phyloP scores from a whole-genome alignment of 352 stramenopile species.

The Phytophthora capsici region DNA sequence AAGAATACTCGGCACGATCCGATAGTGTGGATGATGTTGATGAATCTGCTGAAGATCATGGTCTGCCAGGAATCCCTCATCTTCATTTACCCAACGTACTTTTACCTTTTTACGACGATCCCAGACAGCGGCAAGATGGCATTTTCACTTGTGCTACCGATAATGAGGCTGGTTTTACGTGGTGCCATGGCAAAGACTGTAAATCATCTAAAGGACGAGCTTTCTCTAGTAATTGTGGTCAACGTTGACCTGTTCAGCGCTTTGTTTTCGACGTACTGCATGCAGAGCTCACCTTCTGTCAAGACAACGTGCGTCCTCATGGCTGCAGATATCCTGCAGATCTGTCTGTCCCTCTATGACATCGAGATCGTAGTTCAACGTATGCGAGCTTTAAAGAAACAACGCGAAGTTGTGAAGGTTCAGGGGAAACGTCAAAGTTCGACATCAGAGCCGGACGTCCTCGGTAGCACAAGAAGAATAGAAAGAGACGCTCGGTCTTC shows the following conservation, averaged over 20 bases:
- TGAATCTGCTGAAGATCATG: not conserved
- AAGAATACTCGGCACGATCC: not conserved
- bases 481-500: too few relatives aligned
- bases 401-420: not conserved
- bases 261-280: constrained; percentile 41
- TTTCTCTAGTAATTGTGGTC: not conserved
- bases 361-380: not conserved
- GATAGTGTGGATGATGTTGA: not conserved
- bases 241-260: constrained; percentile 31
- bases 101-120: too few relatives aligned
- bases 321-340: not conserved
- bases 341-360: not conserved
- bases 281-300: constrained; percentile 36
- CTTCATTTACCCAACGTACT: not conserved
- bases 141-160: not conserved
- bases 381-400: not conserved
- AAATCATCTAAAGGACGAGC: not conserved
- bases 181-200: not conserved
- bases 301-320: constrained; percentile 15
- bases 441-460: too few relatives aligned
- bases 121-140: not conserved
- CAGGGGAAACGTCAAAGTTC: not conserved
- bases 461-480: too few relatives aligned
- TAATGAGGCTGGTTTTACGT: not conserved
- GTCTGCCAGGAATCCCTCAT: not conserved